These are phyloP conservation scores for Litchi chinensis DNA, from an alignment of 345 rosid species.

Conservation along the genomic window DNA sequence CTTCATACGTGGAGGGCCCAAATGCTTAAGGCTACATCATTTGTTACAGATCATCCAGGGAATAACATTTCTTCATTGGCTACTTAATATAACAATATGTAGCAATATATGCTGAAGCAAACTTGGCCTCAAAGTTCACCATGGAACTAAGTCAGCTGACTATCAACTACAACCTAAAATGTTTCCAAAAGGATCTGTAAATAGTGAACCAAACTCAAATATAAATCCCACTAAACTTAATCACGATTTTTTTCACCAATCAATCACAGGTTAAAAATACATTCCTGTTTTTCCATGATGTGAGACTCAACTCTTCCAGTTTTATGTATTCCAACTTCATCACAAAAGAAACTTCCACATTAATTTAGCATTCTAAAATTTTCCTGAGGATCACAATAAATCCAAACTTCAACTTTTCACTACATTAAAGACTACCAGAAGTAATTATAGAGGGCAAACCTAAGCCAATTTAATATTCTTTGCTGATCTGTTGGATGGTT, in stretches of 20 bases:
- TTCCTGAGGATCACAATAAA: background rate
- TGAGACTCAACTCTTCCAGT: background rate
- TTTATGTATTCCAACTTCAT: background rate
- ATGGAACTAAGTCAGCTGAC: too few species aligned
- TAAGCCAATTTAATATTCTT: conserved; percentile 78
- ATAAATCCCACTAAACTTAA: too few species aligned
- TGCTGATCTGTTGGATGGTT: conserved; percentile 88
- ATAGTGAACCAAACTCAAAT: too few species aligned
- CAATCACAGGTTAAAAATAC: background rate
- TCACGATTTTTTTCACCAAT: background rate
- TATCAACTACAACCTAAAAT: too few species aligned
- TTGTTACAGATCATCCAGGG: too few species aligned
- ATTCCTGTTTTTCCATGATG: background rate
- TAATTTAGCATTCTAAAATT: background rate
- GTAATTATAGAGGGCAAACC: conserved; percentile 43
- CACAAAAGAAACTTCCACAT: background rate
- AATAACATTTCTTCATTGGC: too few species aligned
- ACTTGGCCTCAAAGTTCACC: too few species aligned
- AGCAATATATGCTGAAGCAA: too few species aligned
- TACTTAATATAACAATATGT: too few species aligned
- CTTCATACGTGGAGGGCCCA: too few species aligned
- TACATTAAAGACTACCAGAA: background rate
- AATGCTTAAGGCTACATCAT: too few species aligned
- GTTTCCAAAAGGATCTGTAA: too few species aligned
- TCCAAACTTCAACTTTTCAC: background rate